Evolutionary conservation across 441 rosid species (phyloP), one percentile per base, ranked within the genome.

Genomic region (Biscutella auriculata): DNA sequence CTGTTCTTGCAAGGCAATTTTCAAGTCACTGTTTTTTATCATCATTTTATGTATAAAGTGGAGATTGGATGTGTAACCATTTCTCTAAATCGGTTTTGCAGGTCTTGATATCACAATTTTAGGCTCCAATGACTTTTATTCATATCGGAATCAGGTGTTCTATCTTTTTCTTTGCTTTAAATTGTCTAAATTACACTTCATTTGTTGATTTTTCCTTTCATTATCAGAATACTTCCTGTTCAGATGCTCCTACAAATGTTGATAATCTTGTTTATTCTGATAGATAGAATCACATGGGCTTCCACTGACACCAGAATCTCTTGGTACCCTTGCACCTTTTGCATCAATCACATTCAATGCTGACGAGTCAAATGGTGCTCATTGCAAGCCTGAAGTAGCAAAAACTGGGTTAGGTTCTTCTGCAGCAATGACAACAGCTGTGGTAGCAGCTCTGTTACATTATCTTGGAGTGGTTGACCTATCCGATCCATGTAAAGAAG

Each of bases 321-420:
- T 94, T 74, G 85, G 88, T 67, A 44, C 84, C 35, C 85, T 94
- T 62, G 81, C 91, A 59, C 79, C 97, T 66, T 94, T 89, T 78
- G 45, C 82, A 37, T 89, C 97, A 57, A 89, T 89, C 70, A 80
- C 94, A 67, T 82, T 89, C 73, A 94, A 94, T 37, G 70, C 77
- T 29, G 85, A 65, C 59, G 88, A 82, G 41, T 69, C 77, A 67
- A 75, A 62, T 63, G 89, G 83, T 45, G 79, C 65, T 68, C 79
- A 72, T 56, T 78, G 79, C 76, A 93, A 80, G 75, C 96, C 97
- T 53, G 99, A 94, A 79, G 96, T 94, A 66, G 97, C 99, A 43
- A 89, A 93, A 77, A 94, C 99, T 66, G 99, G 99, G 37, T 73
- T 94, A 68, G 99, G 99, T 57, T 94, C 99, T 49, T 93, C 97